Percentiles rank a stretch among this genome's conserved stretches.
phyloP scores from a whole-genome alignment of 1,284 basidiomycete genomes.

The Ustilago loliicola region DNA sequence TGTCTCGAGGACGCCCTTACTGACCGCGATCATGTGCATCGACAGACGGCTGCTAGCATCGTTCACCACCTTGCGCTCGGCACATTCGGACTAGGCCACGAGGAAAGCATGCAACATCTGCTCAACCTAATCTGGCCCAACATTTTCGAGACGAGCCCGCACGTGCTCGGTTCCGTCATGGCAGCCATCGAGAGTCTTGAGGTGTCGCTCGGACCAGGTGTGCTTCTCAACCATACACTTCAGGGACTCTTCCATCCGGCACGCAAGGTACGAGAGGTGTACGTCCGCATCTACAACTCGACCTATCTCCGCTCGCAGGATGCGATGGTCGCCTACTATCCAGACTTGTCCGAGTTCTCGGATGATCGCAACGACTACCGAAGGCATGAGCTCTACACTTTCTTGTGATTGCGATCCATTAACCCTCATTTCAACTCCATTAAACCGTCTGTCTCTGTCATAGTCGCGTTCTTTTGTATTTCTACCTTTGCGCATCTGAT shows the following conservation, averaged over 20 bases:
- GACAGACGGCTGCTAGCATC: constrained; percentile 98
- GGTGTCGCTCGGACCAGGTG: constrained; percentile 91
- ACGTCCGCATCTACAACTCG: constrained; percentile 83
- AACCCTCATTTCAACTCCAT: background rate
- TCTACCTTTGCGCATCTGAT: background rate
- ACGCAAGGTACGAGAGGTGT: constrained; percentile 89
- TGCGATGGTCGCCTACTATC: constrained; percentile 93
- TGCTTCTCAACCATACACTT: constrained; percentile 82
- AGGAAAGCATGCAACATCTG: constrained; percentile 96
- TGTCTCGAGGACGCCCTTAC: constrained; percentile 98
- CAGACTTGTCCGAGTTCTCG: constrained; percentile 71
- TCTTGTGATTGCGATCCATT: constrained; percentile 21
- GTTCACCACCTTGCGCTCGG: constrained; percentile 98
- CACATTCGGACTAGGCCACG: constrained; percentile 94
- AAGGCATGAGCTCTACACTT: constrained; percentile 61
- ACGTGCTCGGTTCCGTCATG: constrained; percentile 87
- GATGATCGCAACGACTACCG: constrained; percentile 64
- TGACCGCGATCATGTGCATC: constrained; percentile 96
- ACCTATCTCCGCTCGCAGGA: constrained; percentile 85
- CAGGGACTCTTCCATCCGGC: constrained; percentile 77
- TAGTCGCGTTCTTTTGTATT: background rate
- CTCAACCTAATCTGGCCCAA: constrained; percentile 99
- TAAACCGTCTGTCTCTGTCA: background rate
- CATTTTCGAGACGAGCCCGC: constrained; percentile 96
- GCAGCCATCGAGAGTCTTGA: constrained; percentile 93